Percentiles rank a stretch among this genome's conserved stretches.
phyloP scores from a whole-genome alignment of 192 early-diverging fungal genomes.

The Backusella tarrabulga region DNA sequence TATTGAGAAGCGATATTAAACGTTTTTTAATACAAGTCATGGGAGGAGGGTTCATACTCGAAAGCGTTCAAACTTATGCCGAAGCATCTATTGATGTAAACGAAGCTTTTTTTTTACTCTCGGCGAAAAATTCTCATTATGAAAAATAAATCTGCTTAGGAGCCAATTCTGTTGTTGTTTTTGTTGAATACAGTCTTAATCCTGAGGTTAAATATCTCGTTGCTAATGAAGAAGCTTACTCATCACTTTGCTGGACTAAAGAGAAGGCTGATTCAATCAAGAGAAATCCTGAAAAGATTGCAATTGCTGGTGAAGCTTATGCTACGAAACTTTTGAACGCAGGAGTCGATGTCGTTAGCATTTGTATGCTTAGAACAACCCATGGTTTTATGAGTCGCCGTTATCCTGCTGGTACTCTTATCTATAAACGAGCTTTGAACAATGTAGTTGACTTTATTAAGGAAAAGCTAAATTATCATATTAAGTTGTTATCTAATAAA shows the following conservation, averaged over 20 bases:
- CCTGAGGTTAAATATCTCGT: too few species aligned
- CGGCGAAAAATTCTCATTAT: background rate
- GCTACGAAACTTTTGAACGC: conserved; percentile 1
- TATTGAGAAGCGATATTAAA: background rate
- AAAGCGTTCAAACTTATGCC: background rate
- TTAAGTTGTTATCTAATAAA: background rate
- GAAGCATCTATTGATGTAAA: background rate
- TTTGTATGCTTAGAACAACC: conserved; percentile 16
- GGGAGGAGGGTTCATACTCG: background rate
- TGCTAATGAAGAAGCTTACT: conserved; percentile 17
- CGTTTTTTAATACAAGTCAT: background rate
- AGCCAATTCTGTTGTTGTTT: conserved; percentile 5
- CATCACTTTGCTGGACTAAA: background rate
- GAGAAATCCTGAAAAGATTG: background rate
- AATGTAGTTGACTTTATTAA: background rate
- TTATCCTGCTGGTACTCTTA: background rate
- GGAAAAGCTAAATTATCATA: background rate
- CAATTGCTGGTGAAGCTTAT: conserved; percentile 19
- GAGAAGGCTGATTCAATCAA: background rate
- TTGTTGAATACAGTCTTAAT: conserved; percentile 2
- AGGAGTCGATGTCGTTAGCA: conserved; percentile 24
- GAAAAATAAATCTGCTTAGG: background rate
- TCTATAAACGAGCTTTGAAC: background rate
- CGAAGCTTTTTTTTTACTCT: background rate
- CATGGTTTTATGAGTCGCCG: conserved; percentile 13